Conservation (phyloP, 345 rosid genomes). For the Bruguiera parviflora region DNA sequence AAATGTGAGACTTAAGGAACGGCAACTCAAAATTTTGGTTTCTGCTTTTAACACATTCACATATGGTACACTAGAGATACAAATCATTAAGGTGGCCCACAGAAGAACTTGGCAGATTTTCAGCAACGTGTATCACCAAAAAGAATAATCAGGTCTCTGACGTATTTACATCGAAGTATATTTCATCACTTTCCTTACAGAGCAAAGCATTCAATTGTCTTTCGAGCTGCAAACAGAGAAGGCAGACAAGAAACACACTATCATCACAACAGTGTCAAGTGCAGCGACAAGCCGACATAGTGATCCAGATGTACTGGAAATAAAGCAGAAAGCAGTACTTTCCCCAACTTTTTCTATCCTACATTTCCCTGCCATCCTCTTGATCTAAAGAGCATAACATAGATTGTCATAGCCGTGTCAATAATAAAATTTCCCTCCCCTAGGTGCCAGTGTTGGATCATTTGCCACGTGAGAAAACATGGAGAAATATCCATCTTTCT, state of each 20-base stretch:
- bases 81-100: constrained; percentile 22
- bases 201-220: constrained; percentile 49
- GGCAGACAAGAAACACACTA: background rate
- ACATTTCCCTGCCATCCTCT: background rate
- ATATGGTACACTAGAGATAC: constrained; percentile 39
- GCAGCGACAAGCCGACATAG: background rate
- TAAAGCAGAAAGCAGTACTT: too few species aligned
- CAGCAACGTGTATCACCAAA: constrained; percentile 4
- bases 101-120: constrained; percentile 4
- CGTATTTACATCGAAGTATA: constrained; percentile 5
- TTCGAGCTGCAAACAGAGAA: constrained; percentile 55
- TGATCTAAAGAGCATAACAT: background rate
- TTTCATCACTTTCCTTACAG: constrained; percentile 29
- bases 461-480: background rate
- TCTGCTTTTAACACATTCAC: constrained; percentile 20
- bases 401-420: background rate
- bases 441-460: background rate
- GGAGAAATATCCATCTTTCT: background rate
- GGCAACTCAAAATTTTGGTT: constrained; percentile 48
- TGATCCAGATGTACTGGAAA: background rate
- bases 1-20: constrained; percentile 29
- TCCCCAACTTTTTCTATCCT: background rate
- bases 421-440: background rate
- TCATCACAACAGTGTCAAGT: background rate
- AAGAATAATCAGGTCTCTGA: background rate